phyloP scores from a whole-genome alignment of 306 rosid genomes.

The Citrullus amarus region DNA sequence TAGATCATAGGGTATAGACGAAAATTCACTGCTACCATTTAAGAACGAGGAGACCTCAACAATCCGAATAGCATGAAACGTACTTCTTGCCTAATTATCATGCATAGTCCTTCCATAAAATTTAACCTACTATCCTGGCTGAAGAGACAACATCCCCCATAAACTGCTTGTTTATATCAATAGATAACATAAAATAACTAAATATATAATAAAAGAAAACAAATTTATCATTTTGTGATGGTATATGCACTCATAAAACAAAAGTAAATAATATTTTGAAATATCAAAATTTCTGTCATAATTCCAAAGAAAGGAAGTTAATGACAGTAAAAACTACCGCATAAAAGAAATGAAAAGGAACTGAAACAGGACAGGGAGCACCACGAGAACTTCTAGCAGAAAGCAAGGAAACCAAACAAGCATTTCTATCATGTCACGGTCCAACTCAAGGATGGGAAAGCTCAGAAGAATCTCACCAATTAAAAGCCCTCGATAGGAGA shows the following conservation, averaged over 20 bases:
- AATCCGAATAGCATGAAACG: background rate
- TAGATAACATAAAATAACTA: background rate
- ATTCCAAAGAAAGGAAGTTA: background rate
- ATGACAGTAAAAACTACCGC: background rate
- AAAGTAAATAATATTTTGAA: background rate
- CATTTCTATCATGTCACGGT: background rate
- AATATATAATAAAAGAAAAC: background rate
- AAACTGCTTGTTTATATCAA: background rate
- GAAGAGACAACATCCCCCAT: background rate
- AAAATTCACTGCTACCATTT: background rate
- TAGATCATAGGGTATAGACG: background rate
- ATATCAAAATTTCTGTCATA: background rate
- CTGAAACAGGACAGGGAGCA: background rate
- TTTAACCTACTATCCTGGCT: background rate
- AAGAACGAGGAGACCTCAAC: background rate
- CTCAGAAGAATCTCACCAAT: constrained; percentile 20
- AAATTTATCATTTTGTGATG: background rate
- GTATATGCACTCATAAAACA: background rate
- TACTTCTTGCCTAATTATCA: background rate
- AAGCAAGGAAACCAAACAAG: background rate
- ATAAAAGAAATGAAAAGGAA: background rate
- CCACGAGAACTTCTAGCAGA: background rate
- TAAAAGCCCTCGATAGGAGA: constrained; percentile 34
- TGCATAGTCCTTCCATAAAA: background rate
- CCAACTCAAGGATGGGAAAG: background rate